Conservation (phyloP, 1,139 yeast genomes). For the Kurtzmaniella natalensis region DNA sequence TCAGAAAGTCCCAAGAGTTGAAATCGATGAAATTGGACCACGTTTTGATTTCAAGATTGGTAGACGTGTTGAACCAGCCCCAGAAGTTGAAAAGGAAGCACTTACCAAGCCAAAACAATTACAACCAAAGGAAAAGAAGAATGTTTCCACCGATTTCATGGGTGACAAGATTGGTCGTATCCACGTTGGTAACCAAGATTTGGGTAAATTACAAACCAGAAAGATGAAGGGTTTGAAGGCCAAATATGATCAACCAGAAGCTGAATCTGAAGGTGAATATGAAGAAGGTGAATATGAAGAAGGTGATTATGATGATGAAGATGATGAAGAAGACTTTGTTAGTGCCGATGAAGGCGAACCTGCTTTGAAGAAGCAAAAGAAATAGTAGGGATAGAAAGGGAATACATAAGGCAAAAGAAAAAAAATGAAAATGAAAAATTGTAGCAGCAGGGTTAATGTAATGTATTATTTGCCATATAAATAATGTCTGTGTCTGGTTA, state of each 20-base stretch:
- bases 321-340: conserved; percentile 34
- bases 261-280: conserved; percentile 51
- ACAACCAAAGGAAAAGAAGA: conserved; percentile 82
- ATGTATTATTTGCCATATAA: too few relatives aligned
- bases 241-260: conserved; percentile 67
- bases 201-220: conserved; percentile 86
- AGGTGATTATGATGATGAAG: conserved; percentile 46
- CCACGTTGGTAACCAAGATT: conserved; percentile 94
- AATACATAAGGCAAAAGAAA: too few relatives aligned
- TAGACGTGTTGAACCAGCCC: conserved; percentile 76
- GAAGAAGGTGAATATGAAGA: conserved; percentile 61
- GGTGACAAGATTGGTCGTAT: conserved; percentile 98
- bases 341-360: conserved; percentile 29
- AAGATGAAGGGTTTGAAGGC: conserved; percentile 98
- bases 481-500: too few relatives aligned
- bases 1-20: conserved; percentile 90
- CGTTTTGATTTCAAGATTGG: conserved; percentile 91
- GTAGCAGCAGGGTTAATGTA: too few relatives aligned
- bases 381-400: too few relatives aligned
- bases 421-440: too few relatives aligned
- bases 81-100: conserved; percentile 92
- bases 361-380: conserved; percentile 31
- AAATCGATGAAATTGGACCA: conserved; percentile 94
- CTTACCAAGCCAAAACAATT: conserved; percentile 75
- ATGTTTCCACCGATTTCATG: conserved; percentile 77